Evolutionary conservation across 2,329 filamentous ascomycete genomes (phyloP).

Genomic region (Cryphonectria nitschkei): DNA sequence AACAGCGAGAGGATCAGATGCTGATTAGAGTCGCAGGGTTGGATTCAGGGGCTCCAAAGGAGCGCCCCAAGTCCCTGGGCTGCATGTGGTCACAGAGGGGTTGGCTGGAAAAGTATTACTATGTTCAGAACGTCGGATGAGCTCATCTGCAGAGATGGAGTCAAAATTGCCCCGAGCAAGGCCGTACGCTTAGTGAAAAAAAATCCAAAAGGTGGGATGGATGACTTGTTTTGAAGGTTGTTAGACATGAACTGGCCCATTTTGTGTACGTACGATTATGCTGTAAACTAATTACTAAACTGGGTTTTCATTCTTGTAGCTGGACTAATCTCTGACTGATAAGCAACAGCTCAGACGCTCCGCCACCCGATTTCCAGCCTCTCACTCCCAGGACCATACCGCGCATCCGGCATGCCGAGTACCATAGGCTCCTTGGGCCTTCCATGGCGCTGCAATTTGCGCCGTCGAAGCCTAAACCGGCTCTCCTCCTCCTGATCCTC

Average conservation of each 20-base stretch:
- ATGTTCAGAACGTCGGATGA: not conserved
- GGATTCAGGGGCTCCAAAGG: not conserved
- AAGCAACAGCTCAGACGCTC: slow-evolving; percentile 9
- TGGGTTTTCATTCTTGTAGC: not conserved
- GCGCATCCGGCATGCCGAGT: slow-evolving; percentile 32
- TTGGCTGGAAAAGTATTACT: not conserved
- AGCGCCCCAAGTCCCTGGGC: not conserved
- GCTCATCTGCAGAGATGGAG: too few species aligned
- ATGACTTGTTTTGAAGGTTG: not conserved
- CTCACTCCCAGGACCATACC: slow-evolving; percentile 30
- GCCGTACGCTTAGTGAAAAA: too few species aligned
- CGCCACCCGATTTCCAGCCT: slow-evolving; percentile 33
- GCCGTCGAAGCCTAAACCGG: slow-evolving; percentile 1
- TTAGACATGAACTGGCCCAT: not conserved
- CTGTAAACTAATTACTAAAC: not conserved
- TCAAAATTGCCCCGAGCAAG: not conserved
- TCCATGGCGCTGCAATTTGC: not conserved
- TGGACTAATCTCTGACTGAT: not conserved
- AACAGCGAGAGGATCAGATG: not conserved
- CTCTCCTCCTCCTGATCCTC: slow-evolving; percentile 1
- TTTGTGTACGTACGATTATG: not conserved
- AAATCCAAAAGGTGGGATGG: not conserved
- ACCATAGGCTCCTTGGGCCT: slow-evolving; percentile 9
- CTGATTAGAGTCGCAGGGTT: not conserved
- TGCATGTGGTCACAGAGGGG: not conserved